Evolutionary conservation across 495 filamentous ascomycete species (phyloP).

Genomic region (Penicillium lividum): DNA sequence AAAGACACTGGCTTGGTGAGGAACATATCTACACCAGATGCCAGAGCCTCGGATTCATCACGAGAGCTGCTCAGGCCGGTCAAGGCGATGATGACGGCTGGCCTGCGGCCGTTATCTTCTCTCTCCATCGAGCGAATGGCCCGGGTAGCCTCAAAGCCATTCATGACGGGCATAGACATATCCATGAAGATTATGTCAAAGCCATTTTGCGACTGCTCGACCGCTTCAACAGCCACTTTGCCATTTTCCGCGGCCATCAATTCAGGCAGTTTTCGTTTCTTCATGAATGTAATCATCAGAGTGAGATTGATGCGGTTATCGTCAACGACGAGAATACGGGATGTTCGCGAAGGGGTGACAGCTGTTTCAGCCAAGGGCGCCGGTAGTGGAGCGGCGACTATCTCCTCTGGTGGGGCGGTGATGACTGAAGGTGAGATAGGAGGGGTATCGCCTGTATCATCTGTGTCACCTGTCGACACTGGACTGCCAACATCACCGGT

Average conservation of each 20-base stretch:
- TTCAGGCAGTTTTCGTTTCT: conserved; percentile 42
- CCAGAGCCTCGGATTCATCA: conserved; percentile 66
- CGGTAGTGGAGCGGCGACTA: conserved; percentile 17
- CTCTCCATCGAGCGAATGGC: conserved; percentile 64
- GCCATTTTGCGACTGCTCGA: conserved; percentile 39
- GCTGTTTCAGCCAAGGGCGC: conserved; percentile 6
- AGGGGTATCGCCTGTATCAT: background rate
- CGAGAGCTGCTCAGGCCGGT: conserved; percentile 65
- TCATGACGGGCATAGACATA: conserved; percentile 77
- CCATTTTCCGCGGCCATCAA: conserved; percentile 55
- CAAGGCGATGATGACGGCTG: conserved; percentile 65
- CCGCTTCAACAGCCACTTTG: conserved; percentile 52
- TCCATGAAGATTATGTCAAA: conserved; percentile 66
- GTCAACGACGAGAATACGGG: conserved; percentile 64
- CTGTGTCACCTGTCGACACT: background rate
- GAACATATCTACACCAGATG: conserved; percentile 69
- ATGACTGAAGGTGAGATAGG: conserved; percentile 11
- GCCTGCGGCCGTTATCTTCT: conserved; percentile 34
- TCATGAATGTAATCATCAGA: conserved; percentile 64
- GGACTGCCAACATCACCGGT: background rate
- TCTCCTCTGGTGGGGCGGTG: conserved; percentile 7
- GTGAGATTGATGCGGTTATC: conserved; percentile 77
- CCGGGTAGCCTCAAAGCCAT: conserved; percentile 71
- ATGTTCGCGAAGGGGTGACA: conserved; percentile 5
- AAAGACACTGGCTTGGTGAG: conserved; percentile 70